These are phyloP conservation scores for Suillus cothurnatus DNA, from an alignment of 768 basidiomycete species.

Conservation along the genomic window DNA sequence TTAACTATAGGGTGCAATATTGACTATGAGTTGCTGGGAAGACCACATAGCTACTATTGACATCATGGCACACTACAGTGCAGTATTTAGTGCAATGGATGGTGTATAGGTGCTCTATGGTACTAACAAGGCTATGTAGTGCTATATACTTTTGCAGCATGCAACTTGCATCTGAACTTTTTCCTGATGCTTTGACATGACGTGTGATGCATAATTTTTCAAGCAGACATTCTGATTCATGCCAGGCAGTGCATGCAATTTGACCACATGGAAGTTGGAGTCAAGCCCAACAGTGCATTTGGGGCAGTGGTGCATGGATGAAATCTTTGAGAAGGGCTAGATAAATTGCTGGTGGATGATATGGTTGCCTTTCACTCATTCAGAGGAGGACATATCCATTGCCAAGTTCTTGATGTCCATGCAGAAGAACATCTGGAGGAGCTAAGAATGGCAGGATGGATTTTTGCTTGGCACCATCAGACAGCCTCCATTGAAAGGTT, in stretches of 20 bases:
- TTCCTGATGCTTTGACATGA: constrained; percentile 40
- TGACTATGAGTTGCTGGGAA: too few relatives aligned
- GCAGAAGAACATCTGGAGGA: not conserved
- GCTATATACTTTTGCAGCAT: too few relatives aligned
- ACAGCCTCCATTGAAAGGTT: constrained; percentile 31
- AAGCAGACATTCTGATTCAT: constrained; percentile 22
- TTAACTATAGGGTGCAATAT: too few relatives aligned
- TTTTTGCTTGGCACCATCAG: constrained; percentile 19
- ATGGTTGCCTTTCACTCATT: constrained; percentile 5
- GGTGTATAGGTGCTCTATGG: too few relatives aligned
- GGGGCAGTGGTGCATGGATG: not conserved
- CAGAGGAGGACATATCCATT: constrained; percentile 18
- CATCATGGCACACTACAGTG: too few relatives aligned
- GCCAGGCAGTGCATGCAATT: constrained; percentile 26
- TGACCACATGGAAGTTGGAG: constrained; percentile 27
- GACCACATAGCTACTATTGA: too few relatives aligned
- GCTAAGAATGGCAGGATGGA: constrained; percentile 14
- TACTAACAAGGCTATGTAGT: too few relatives aligned
- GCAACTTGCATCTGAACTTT: too few relatives aligned
- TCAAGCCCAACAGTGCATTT: constrained; percentile 19
- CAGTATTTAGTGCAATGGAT: too few relatives aligned
- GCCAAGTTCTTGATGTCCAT: constrained; percentile 14
- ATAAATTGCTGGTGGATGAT: constrained; percentile 1
- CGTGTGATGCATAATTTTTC: constrained; percentile 29
- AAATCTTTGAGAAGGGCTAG: not conserved